Evolutionary conservation across 805 yeast genomes (phyloP).

Genomic region (Barnettozyma sp.): DNA sequence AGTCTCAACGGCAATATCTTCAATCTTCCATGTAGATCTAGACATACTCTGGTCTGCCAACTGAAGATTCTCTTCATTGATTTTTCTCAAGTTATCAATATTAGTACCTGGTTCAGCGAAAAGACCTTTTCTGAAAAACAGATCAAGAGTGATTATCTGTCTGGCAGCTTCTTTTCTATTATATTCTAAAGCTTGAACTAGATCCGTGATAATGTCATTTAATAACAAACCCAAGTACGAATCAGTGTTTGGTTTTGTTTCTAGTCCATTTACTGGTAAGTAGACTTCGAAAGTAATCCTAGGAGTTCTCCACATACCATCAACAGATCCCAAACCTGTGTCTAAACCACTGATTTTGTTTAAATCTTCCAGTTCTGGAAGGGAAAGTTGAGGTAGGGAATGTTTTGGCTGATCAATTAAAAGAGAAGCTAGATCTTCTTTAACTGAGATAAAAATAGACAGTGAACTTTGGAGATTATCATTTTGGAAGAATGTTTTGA

Average conservation of each 20-base stretch:
- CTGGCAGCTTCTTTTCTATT: constrained; percentile 83
- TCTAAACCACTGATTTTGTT: constrained; percentile 27
- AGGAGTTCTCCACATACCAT: constrained; percentile 61
- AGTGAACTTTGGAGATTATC: constrained; percentile 24
- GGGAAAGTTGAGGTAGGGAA: constrained; percentile 20
- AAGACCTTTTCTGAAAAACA: constrained; percentile 58
- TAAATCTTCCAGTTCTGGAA: constrained; percentile 34
- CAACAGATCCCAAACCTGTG: constrained; percentile 44
- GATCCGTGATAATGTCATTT: constrained; percentile 69
- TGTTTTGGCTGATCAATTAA: constrained; percentile 17
- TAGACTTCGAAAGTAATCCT: constrained; percentile 58
- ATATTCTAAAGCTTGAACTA: constrained; percentile 75
- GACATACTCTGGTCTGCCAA: constrained; percentile 17
- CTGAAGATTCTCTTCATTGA: constrained; percentile 33
- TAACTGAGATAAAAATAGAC: constrained; percentile 32
- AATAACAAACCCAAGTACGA: constrained; percentile 54
- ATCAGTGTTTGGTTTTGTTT: constrained; percentile 54
- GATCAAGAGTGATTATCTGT: constrained; percentile 68
- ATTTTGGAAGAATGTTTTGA: constrained; percentile 5
- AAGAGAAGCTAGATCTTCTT: constrained; percentile 12
- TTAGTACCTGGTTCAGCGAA: constrained; percentile 73
- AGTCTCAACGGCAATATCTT: constrained; percentile 81
- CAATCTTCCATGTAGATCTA: constrained; percentile 78
- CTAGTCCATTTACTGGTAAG: constrained; percentile 44
- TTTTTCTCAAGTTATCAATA: constrained; percentile 55